phyloP scores from a whole-genome alignment of 495 filamentous ascomycete genomes.

The Clohesyomyces aquaticus region DNA sequence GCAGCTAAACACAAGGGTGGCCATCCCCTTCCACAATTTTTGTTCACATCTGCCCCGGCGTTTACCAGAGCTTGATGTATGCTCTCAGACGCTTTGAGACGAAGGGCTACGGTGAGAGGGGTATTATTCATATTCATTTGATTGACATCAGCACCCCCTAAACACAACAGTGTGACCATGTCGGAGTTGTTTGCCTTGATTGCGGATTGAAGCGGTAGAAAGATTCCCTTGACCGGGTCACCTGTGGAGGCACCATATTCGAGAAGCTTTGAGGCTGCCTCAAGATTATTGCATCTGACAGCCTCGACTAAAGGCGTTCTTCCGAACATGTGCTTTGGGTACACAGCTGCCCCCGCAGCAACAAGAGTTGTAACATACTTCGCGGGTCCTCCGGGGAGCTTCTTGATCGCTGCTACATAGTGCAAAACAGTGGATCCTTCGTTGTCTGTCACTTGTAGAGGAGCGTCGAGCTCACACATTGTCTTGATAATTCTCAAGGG shows the following conservation, averaged over 20 bases:
- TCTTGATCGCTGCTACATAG: neutral
- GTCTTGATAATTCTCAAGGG: neutral
- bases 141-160: neutral
- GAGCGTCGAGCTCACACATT: neutral
- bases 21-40: neutral
- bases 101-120: neutral
- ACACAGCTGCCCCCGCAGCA: too few relatives aligned
- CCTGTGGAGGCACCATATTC: too few relatives aligned
- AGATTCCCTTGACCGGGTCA: too few relatives aligned
- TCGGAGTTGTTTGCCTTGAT: neutral
- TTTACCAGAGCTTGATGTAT: neutral
- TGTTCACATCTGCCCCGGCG: neutral
- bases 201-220: neutral
- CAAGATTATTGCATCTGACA: too few relatives aligned
- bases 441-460: neutral
- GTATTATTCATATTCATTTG: neutral
- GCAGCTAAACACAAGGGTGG: neutral
- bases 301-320: too few relatives aligned
- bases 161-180: neutral
- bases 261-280: too few relatives aligned
- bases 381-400: neutral
- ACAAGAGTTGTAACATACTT: too few relatives aligned
- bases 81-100: neutral
- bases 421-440: neutral
- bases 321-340: too few relatives aligned